phyloP scores from a whole-genome alignment of 805 yeast genomes.

The Candida sakaeoensis region DNA sequence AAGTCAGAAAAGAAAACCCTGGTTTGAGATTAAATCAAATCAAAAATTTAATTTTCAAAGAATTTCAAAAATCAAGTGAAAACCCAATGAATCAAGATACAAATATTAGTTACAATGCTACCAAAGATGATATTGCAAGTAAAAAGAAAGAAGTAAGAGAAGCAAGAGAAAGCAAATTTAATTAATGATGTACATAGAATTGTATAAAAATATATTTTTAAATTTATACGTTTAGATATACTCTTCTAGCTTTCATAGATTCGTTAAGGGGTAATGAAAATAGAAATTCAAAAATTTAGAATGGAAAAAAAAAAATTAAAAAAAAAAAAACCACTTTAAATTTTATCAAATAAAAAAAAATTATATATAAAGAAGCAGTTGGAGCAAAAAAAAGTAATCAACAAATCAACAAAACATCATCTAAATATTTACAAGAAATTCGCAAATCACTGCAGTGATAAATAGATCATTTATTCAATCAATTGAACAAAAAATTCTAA shows the following conservation, averaged over 20 bases:
- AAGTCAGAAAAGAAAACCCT: conserved; percentile 68
- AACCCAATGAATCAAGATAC: conserved; percentile 83
- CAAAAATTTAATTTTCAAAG: conserved; percentile 70
- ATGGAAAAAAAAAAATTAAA: too few species aligned
- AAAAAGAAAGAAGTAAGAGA: conserved; percentile 48
- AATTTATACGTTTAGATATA: too few species aligned
- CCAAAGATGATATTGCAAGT: conserved; percentile 44
- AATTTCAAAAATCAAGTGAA: conserved; percentile 74
- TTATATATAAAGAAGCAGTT: conserved; percentile 1
- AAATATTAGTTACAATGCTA: conserved; percentile 59
- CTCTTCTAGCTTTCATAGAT: background rate
- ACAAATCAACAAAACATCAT: conserved; percentile 1
- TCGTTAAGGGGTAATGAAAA: background rate
- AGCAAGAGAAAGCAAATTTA: conserved; percentile 43
- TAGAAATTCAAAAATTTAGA: too few species aligned
- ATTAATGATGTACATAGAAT: conserved; percentile 9
- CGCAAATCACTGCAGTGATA: too few species aligned
- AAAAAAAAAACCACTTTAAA: too few species aligned
- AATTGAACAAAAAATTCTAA: too few species aligned
- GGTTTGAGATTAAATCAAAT: conserved; percentile 78
- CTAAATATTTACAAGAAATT: background rate
- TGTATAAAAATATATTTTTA: background rate
- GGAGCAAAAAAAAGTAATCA: conserved; percentile 4
- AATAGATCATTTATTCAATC: too few species aligned
- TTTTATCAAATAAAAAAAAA: background rate